phyloP scores from a whole-genome alignment of 495 filamentous ascomycete species.

The Aspergillus heteromorphus region DNA sequence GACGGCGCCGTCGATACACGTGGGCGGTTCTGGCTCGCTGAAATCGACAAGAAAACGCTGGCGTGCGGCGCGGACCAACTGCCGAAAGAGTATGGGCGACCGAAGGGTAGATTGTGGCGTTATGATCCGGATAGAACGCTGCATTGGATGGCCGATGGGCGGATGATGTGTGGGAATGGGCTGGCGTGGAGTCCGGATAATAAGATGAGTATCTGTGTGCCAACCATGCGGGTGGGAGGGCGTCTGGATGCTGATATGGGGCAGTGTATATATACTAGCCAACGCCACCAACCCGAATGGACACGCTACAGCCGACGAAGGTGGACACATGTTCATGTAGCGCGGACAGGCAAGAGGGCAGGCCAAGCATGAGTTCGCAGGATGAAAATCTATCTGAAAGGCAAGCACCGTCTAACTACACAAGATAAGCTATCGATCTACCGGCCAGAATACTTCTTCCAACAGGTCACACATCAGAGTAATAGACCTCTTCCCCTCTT shows the following conservation, averaged over 20 bases:
- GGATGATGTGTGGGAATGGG: constrained; percentile 28
- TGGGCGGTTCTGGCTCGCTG: constrained; percentile 23
- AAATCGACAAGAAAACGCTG: constrained; percentile 19
- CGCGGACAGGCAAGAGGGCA: constrained; percentile 4
- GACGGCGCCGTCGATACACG: constrained; percentile 24
- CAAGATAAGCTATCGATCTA: background rate
- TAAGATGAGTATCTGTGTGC: constrained; percentile 16
- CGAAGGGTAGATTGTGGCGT: constrained; percentile 24
- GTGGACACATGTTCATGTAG: constrained; percentile 19
- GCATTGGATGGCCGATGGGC: constrained; percentile 20
- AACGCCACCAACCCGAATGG: too few relatives aligned
- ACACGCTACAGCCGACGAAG: constrained; percentile 19
- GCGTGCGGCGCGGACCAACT: constrained; percentile 7
- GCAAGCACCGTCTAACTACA: background rate
- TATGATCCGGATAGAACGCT: constrained; percentile 28
- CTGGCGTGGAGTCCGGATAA: constrained; percentile 32
- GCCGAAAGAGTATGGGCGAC: constrained; percentile 13
- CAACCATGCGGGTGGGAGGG: constrained; percentile 23
- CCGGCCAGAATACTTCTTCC: constrained; percentile 37
- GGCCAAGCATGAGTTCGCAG: constrained; percentile 17
- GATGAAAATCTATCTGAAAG: background rate
- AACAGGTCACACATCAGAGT: constrained; percentile 49
- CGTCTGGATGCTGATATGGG: constrained; percentile 27
- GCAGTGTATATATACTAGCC: too few relatives aligned
- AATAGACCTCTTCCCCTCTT: constrained; percentile 49